phyloP scores from a whole-genome alignment of 306 rosid species.

The Crataegus laevigata region DNA sequence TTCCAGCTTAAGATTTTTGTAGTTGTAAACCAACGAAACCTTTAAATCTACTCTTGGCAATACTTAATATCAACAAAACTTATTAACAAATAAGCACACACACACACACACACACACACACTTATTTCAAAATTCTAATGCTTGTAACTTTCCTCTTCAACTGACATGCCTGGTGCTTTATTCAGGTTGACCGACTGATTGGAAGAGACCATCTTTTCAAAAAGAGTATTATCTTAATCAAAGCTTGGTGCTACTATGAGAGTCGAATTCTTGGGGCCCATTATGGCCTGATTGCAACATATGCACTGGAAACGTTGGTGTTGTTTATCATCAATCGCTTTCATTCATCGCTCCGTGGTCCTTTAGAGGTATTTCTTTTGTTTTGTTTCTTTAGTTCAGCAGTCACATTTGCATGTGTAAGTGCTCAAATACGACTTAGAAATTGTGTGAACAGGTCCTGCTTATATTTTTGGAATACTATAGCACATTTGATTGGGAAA shows the following conservation, averaged over 20 bases:
- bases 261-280: conserved; percentile 66
- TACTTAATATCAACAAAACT: background rate
- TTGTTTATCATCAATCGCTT: conserved; percentile 46
- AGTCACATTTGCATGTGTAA: conserved; percentile 10
- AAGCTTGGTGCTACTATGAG: conserved; percentile 79
- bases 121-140: background rate
- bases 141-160: background rate
- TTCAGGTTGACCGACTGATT: conserved; percentile 45
- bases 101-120: too few species aligned
- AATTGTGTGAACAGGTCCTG: conserved; percentile 43
- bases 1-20: background rate
- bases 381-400: conserved; percentile 7
- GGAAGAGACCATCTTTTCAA: conserved; percentile 64
- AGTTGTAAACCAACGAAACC: background rate
- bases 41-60: background rate
- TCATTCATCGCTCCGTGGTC: conserved; percentile 53
- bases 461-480: conserved; percentile 61
- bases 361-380: conserved; percentile 52
- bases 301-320: conserved; percentile 60
- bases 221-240: conserved; percentile 52
- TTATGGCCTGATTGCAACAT: conserved; percentile 58
- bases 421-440: conserved; percentile 12
- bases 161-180: background rate
- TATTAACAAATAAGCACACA: background rate
- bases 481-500: conserved; percentile 53